A percentile compares a stretch with the other conserved stretches of the same genome.
These are phyloP conservation scores for Hordeum vulgare DNA, from an alignment of 176 grass and related monocot genomes.

Conservation along the genomic window DNA sequence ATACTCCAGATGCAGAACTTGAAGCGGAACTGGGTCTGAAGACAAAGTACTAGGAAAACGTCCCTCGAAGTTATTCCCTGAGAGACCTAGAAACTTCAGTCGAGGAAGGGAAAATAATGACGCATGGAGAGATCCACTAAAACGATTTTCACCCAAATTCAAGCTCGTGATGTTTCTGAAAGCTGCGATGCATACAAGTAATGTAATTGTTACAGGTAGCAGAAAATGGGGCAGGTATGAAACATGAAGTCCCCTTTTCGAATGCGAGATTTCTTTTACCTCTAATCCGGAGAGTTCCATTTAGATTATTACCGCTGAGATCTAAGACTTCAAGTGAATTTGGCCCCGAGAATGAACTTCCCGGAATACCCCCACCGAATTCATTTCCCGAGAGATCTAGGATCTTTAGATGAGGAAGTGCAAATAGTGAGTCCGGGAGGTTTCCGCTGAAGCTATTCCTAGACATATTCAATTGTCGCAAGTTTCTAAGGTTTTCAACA, in stretches of 20 bases:
- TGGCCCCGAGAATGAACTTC: rapidly evolving
- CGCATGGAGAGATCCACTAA: not conserved
- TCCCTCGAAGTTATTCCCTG: not conserved
- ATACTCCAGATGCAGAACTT: not conserved
- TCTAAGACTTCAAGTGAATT: not conserved
- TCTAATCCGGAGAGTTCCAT: not conserved
- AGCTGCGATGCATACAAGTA: not conserved
- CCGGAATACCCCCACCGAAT: no score
- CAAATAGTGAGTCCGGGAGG: rapidly evolving
- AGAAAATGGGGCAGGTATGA: not conserved
- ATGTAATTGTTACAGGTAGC: not conserved
- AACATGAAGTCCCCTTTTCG: not conserved
- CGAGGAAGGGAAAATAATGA: not conserved
- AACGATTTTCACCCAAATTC: not conserved
- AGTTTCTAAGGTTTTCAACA: no score
- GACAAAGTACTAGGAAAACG: not conserved
- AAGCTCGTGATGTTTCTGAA: not conserved
- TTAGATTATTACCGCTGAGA: rapidly evolving
- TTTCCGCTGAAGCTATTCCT: no score
- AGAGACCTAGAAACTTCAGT: not conserved
- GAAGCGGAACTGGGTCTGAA: not conserved
- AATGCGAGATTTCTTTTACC: not conserved
- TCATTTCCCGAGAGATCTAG: rapidly evolving
- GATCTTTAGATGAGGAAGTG: no score
- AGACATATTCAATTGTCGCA: no score